phyloP scores from a whole-genome alignment of 208 protist genomes.

The Acanthamoeba triangularis region DNA sequence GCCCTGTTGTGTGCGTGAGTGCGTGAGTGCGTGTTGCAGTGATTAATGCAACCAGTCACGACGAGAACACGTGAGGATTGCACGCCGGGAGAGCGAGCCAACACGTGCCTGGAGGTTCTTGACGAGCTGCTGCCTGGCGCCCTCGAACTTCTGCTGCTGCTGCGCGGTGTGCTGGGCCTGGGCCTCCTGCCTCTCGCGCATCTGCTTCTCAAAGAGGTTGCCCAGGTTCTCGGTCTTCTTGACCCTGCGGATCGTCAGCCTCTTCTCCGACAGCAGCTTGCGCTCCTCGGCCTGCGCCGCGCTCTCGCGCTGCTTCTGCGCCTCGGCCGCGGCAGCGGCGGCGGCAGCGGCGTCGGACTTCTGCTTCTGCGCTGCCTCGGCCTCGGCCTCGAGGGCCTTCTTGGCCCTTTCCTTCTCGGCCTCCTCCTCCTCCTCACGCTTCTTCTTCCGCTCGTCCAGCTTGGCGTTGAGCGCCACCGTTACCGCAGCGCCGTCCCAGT shows the following conservation, averaged over 20 bases:
- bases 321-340: background rate
- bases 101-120: conserved; percentile 27
- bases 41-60: background rate
- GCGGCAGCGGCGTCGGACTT: background rate
- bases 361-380: background rate
- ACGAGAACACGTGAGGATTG: background rate
- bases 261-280: background rate
- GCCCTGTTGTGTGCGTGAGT: background rate
- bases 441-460: conserved; percentile 6
- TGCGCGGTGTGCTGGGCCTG: background rate
- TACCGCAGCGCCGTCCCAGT: conserved; percentile 18
- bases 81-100: background rate
- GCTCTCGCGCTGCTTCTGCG: background rate
- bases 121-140: background rate
- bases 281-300: background rate
- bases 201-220: conserved; percentile 9
- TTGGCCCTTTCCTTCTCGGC: background rate
- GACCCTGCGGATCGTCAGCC: background rate
- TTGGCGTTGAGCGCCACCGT: conserved; percentile 54
- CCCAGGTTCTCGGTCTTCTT: conserved; percentile 45
- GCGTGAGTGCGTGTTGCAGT: background rate
- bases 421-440: background rate
- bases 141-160: conserved; percentile 12
- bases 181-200: conserved; percentile 23
- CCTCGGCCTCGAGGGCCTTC: background rate